Conservation (phyloP, 768 basidiomycete species). For the Trametes sanguinea region DNA sequence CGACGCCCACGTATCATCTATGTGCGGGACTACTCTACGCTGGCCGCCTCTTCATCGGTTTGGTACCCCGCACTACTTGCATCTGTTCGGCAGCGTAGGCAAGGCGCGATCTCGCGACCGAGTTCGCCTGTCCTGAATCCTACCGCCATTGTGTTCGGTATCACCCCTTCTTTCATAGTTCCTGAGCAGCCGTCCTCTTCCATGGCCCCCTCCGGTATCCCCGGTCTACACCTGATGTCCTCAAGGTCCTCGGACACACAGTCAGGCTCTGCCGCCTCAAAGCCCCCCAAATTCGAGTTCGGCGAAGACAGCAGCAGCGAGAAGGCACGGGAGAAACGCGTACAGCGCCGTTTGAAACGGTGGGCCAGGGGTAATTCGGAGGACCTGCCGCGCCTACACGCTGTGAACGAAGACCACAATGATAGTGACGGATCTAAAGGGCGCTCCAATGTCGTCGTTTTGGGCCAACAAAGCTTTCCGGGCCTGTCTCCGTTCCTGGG, state of each 20-base stretch:
- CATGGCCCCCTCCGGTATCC: constrained; percentile 32
- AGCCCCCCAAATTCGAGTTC: constrained; percentile 52
- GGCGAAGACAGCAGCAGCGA: constrained; percentile 67
- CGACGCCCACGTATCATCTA: constrained; percentile 74
- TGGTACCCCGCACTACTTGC: constrained; percentile 85
- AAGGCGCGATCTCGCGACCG: constrained; percentile 60
- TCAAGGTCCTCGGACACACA: constrained; percentile 42
- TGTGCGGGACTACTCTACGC: constrained; percentile 77
- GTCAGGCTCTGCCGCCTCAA: constrained; percentile 35
- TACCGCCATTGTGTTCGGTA: constrained; percentile 85
- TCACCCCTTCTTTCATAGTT: constrained; percentile 74
- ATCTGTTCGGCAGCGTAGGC: constrained; percentile 76
- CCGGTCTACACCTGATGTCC: constrained; percentile 47
- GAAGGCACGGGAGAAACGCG: constrained; percentile 68
- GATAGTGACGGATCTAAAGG: constrained; percentile 26
- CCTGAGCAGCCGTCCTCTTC: constrained; percentile 34
- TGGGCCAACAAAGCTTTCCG: constrained; percentile 44
- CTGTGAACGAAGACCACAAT: constrained; percentile 41
- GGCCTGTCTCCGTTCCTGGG: constrained; percentile 40
- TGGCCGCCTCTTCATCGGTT: constrained; percentile 65
- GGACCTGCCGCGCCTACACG: constrained; percentile 59
- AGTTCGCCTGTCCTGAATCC: constrained; percentile 66
- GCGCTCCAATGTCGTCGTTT: constrained; percentile 44
- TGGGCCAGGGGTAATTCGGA: constrained; percentile 72
- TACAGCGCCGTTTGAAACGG: constrained; percentile 66